Evolutionary conservation across 257 asterid species (phyloP), one percentile per base, ranked within the genome.

Genomic region (Nicotiana noctiflora): DNA sequence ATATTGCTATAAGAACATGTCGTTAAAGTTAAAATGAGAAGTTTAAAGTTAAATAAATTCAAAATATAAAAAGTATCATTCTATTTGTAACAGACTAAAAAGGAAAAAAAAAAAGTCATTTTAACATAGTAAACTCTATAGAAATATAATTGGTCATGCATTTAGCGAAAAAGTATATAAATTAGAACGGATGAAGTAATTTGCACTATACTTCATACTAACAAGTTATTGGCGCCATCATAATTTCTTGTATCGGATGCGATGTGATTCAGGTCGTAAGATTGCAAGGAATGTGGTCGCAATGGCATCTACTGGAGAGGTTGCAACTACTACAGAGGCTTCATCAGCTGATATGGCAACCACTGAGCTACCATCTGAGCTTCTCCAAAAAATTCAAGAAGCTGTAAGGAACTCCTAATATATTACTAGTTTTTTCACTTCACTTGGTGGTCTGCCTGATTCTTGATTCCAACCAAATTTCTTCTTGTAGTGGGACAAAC

Each of bases 281-380:
- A 74, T 85, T 75, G 89, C 87, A 8, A 83, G 94, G 84, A 89
- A 90, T 83, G 93, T 91, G 53, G 89, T 86, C 18, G 84, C 92
- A 29, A 85, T 89, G 97, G 97, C 97, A 15, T 74, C 79, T 23
- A 91, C 97, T 1, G 93, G 95, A 83, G 97, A 91, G 82, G 94
- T 78, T 44, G 93, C 97, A 25, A 74, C 79, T 21, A 18, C 74
- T 1, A 89, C 97, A 1, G 92, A 93, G 80, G 94, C 90, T 80
- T 90, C 94, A 18, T 88, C 95, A 29, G 87, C 88, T 66, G 97
- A 88, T 65, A 93, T 83, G 55, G 86, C 83, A 17, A 12, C 84
- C 40, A 18, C 89, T 23, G 97, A 93, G 85, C 86, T 92, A 49
- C 90, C 98, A 21, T 21, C 77, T 0, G 97, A 94, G 76, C 32